phyloP scores from a whole-genome alignment of 495 filamentous ascomycete species.

The Penicillium taxi region DNA sequence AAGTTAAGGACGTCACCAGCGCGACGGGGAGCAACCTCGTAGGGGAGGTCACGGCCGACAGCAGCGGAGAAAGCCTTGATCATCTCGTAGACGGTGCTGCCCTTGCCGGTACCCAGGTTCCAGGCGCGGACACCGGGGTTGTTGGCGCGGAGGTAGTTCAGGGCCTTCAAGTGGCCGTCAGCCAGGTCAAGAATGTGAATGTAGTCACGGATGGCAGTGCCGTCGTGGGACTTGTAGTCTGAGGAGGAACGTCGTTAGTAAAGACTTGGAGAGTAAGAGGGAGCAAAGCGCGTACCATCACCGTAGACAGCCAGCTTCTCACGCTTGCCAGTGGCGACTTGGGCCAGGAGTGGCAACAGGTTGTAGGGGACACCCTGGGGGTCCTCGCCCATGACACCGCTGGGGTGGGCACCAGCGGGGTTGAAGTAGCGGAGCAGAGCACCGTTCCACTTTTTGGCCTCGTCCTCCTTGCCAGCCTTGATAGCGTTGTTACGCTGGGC shows the following conservation, averaged over 20 bases:
- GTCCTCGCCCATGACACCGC: slow-evolving; percentile 97
- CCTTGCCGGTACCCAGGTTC: slow-evolving; percentile 95
- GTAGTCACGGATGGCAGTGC: slow-evolving; percentile 71
- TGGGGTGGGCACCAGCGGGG: slow-evolving; percentile 89
- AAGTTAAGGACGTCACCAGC: slow-evolving; percentile 90
- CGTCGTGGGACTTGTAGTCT: slow-evolving; percentile 86
- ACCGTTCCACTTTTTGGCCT: slow-evolving; percentile 76
- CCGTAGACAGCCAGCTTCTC: slow-evolving; percentile 94
- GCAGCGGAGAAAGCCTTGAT: slow-evolving; percentile 86
- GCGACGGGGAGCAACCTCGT: slow-evolving; percentile 76
- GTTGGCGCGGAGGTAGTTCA: slow-evolving; percentile 82
- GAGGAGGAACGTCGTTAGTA: no score
- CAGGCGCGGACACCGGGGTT: slow-evolving; percentile 91
- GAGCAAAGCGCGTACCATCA: slow-evolving; percentile 69
- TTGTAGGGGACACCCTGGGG: slow-evolving; percentile 95
- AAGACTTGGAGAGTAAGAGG: no score
- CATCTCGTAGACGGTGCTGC: slow-evolving; percentile 95
- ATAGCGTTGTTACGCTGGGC: slow-evolving; percentile 76
- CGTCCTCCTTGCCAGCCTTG: slow-evolving; percentile 64
- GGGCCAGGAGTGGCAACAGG: slow-evolving; percentile 84
- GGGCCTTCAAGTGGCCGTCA: slow-evolving; percentile 78
- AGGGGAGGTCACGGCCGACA: slow-evolving; percentile 76
- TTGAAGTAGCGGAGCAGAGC: slow-evolving; percentile 97
- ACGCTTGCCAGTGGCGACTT: slow-evolving; percentile 90
- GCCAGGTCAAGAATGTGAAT: slow-evolving; percentile 86